Evolutionary conservation across 2,329 filamentous ascomycete genomes (phyloP).

Genomic region (Trichoderma sp.): DNA sequence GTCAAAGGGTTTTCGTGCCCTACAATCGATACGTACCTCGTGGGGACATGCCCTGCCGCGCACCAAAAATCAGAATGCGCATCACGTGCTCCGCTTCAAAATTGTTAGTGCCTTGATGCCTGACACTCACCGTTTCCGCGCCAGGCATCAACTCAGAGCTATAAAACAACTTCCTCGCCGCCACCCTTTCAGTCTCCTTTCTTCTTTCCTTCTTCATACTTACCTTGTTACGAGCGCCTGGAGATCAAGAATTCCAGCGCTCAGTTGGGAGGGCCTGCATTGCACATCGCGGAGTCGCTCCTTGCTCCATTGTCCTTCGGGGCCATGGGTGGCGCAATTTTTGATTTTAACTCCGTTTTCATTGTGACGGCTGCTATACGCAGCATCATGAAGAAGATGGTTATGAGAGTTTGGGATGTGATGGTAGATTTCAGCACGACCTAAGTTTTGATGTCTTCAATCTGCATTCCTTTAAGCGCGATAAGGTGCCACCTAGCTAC

Average conservation of each 20-base stretch:
- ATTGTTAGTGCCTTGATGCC: conserved; percentile 14
- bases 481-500: too few species aligned
- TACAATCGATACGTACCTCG: conserved; percentile 36
- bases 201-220: conserved; percentile 48
- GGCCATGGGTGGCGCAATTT: conserved; percentile 54
- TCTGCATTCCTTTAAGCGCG: too few species aligned
- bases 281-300: conserved; percentile 53
- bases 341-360: conserved; percentile 47
- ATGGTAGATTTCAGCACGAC: not conserved
- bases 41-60: conserved; percentile 29
- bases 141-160: conserved; percentile 28
- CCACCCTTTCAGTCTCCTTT: conserved; percentile 24
- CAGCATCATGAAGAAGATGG: conserved; percentile 44
- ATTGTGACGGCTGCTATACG: conserved; percentile 41
- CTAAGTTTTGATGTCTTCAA: too few species aligned
- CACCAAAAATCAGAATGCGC: conserved; percentile 16
- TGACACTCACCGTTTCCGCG: conserved; percentile 25
- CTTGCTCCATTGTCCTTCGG: conserved; percentile 52
- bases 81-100: conserved; percentile 26
- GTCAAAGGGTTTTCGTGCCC: conserved; percentile 43
- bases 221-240: conserved; percentile 48
- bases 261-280: conserved; percentile 52
- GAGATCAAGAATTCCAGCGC: conserved; percentile 44
- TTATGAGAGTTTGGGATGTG: not conserved
- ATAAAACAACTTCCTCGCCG: conserved; percentile 32